These are phyloP conservation scores for Backusella tuberculispora DNA, from an alignment of 192 early-diverging fungal species.

Conservation along the genomic window DNA sequence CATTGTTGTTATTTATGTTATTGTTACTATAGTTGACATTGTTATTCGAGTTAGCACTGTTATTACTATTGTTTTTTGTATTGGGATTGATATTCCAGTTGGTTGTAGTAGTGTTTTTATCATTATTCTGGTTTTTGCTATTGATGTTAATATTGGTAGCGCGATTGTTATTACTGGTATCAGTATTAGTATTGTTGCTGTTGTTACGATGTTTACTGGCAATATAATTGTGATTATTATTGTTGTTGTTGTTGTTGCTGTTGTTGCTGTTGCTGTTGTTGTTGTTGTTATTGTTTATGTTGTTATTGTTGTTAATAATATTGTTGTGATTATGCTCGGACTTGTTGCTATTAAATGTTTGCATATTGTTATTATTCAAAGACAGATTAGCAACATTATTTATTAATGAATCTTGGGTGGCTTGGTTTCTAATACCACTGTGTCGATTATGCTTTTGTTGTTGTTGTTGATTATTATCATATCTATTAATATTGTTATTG, in stretches of 20 bases:
- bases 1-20: background rate
- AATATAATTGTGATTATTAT: too few species aligned
- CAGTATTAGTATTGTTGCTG: background rate
- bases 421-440: background rate
- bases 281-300: background rate
- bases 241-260: background rate
- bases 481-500: background rate
- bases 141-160: background rate
- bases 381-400: background rate
- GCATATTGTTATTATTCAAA: background rate
- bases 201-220: background rate
- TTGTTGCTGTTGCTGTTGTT: background rate
- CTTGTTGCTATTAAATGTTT: background rate
- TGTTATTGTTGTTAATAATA: background rate
- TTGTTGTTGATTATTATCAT: background rate
- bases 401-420: background rate
- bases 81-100: background rate
- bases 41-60: background rate
- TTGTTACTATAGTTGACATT: background rate
- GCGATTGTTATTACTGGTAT: background rate
- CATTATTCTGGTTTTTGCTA: background rate
- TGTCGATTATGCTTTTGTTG: background rate
- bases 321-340: background rate
- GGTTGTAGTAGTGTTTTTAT: background rate
- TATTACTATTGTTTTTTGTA: background rate